Base-by-base conservation (phyloP, 305 asterid species). In the Andrographis paniculata region DNA sequence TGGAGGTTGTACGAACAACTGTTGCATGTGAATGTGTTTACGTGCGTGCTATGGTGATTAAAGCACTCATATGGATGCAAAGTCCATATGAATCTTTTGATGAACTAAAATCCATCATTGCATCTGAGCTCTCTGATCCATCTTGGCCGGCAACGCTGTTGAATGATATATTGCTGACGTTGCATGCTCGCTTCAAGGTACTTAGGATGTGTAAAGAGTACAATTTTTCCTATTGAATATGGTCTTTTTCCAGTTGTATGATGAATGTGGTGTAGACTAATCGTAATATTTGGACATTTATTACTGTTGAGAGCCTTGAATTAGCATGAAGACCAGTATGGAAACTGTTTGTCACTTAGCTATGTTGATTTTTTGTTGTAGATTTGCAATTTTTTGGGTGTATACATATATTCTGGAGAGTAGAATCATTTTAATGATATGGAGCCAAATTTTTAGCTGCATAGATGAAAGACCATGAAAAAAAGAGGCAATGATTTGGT, bases 181-280 rank as follows among this genome's bases (percentile, higher is more conserved):
- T 91, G 74, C 99, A 91, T 81, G 96, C 99, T 61, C 96, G 99
- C 57, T 91, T 91, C 73, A 91, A 91, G 99, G 99, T 91, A 79
- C 23, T 52, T 45, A 16, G 42, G 55, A 24, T 48, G 50, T 56
- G 30, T 43, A 20, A 27, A 61, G 28, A 22, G 28, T 48, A 39
- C 42, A 48, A 18, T 31, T 28, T 9, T 37, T 60, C 42, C 21
- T 33, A 39, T 33, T 22, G 30, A 59, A 56, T 13, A 6, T 9
- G 10, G 42, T 18, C 43, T 48, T 15, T 16, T 33, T 18, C 17
- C n/a, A 14, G 17, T 31, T 7, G 6, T 16, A 47, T 48, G 35
- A 48, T 21, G n/a, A n/a, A n/a, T n/a, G n/a, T n/a, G n/a, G n/a
- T n/a, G n/a, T n/a, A n/a, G n/a, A n/a, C n/a, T n/a, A n/a, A n/a